Evolutionary conservation across 2,329 filamentous ascomycete species (phyloP).

Genomic region (Exophiala sideris): DNA sequence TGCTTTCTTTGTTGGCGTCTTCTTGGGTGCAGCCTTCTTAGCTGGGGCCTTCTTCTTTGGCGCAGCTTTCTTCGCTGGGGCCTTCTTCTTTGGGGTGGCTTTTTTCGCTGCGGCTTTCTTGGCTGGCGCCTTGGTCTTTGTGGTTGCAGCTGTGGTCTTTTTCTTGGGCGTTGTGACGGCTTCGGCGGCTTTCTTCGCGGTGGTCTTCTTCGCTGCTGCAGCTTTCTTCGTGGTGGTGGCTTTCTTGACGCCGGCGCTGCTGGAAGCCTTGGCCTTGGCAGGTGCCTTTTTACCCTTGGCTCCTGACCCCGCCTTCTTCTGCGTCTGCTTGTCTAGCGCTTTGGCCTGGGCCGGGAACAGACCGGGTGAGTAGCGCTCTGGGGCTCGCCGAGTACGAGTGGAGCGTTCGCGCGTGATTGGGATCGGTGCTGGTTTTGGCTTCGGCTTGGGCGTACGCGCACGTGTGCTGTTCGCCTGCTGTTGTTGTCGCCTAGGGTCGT

Average conservation of each 20-base stretch:
- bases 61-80: neutral
- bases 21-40: neutral
- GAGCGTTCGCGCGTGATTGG: neutral
- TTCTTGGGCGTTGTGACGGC: neutral
- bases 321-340: neutral
- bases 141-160: neutral
- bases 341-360: neutral
- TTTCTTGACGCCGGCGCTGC: neutral
- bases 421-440: neutral
- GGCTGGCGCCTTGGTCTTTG: conserved; percentile 6
- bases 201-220: neutral
- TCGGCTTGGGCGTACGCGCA: neutral
- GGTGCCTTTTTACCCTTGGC: neutral
- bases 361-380: neutral
- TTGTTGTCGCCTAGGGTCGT: neutral
- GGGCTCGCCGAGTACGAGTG: neutral
- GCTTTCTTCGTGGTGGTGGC: neutral
- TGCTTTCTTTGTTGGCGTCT: neutral
- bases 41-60: neutral
- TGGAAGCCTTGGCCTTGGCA: neutral
- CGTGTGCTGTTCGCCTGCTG: neutral
- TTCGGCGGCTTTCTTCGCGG: neutral
- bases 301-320: neutral
- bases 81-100: neutral
- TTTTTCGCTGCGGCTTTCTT: conserved; percentile 1